A percentile compares a stretch with the other conserved stretches of the same genome.
phyloP scores from a whole-genome alignment of 2,329 filamentous ascomycete species.

The Chaetothyriales sp. region DNA sequence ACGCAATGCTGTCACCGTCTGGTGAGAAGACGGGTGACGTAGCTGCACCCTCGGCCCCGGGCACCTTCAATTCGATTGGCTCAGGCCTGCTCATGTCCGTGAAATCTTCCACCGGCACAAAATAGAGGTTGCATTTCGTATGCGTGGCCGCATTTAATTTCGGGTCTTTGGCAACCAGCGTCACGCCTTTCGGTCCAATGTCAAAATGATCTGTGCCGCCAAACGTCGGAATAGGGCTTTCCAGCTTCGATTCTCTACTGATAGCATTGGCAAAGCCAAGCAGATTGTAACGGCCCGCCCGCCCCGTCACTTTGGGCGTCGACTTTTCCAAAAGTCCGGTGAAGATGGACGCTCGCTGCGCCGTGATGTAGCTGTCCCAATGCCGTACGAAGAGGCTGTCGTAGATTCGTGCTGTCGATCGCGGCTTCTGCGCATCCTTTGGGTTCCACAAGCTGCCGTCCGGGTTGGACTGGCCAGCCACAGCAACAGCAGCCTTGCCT shows the following conservation, averaged over 20 bases:
- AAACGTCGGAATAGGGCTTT: constrained; percentile 36
- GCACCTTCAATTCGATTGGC: constrained; percentile 23
- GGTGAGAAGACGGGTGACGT: constrained; percentile 33
- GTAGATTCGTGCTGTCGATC: constrained; percentile 35
- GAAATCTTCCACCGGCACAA: constrained; percentile 31
- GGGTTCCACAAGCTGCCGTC: constrained; percentile 38
- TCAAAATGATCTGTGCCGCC: constrained; percentile 35
- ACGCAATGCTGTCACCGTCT: constrained; percentile 30
- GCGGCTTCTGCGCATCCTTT: constrained; percentile 34
- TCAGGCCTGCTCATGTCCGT: constrained; percentile 23
- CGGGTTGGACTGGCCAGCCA: constrained; percentile 34
- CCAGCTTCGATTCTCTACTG: constrained; percentile 25
- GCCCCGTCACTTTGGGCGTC: constrained; percentile 25
- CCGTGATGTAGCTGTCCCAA: constrained; percentile 39
- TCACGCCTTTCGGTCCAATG: constrained; percentile 28
- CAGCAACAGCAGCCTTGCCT: constrained; percentile 33
- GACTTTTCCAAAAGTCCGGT: constrained; percentile 33
- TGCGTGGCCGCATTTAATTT: constrained; percentile 32
- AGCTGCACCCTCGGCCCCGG: constrained; percentile 29
- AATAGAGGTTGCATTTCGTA: constrained; percentile 34
- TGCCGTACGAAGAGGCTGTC: constrained; percentile 40
- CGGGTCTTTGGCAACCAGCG: constrained; percentile 33
- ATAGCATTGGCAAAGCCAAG: constrained; percentile 33
- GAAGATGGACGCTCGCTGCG: constrained; percentile 38
- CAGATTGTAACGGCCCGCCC: constrained; percentile 25